phyloP scores from a whole-genome alignment of 129 eudicot species.

The Escallonia herrerae region DNA sequence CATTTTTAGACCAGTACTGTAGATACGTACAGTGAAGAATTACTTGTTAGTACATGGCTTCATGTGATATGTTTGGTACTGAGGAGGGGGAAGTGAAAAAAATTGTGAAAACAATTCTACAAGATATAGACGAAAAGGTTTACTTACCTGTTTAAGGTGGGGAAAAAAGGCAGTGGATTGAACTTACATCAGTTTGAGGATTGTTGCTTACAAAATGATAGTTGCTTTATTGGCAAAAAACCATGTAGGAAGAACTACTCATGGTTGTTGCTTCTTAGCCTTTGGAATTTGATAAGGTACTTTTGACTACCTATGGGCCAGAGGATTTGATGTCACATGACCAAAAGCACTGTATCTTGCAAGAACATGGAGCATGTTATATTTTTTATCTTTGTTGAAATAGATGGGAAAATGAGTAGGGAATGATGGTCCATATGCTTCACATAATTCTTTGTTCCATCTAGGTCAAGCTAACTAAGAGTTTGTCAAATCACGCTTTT shows the following conservation, averaged over 20 bases:
- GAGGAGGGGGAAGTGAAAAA: background rate
- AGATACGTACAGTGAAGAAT: background rate
- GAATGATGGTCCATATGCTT: constrained; percentile 25
- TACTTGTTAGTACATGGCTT: background rate
- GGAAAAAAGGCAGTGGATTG: background rate
- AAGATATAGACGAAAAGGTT: background rate
- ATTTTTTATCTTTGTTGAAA: constrained; percentile 17
- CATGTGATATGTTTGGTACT: background rate
- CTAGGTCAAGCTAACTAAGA: constrained; percentile 19
- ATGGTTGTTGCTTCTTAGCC: constrained; percentile 8
- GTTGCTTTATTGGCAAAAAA: background rate
- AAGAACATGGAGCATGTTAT: constrained; percentile 27
- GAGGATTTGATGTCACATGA: constrained; percentile 18
- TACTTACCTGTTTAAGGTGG: background rate
- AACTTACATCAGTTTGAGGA: background rate
- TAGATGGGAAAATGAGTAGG: constrained; percentile 12
- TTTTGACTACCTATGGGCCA: constrained; percentile 25
- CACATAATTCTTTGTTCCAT: constrained; percentile 13
- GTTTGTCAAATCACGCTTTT: constrained; percentile 13
- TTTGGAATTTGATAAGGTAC: constrained; percentile 6
- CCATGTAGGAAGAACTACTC: background rate
- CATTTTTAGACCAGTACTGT: too few relatives aligned
- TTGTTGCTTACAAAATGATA: background rate
- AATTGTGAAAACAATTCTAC: too few relatives aligned
- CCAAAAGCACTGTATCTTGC: constrained; percentile 27